phyloP scores from a whole-genome alignment of 345 rosid genomes.

The Odontarrhena argentea region DNA sequence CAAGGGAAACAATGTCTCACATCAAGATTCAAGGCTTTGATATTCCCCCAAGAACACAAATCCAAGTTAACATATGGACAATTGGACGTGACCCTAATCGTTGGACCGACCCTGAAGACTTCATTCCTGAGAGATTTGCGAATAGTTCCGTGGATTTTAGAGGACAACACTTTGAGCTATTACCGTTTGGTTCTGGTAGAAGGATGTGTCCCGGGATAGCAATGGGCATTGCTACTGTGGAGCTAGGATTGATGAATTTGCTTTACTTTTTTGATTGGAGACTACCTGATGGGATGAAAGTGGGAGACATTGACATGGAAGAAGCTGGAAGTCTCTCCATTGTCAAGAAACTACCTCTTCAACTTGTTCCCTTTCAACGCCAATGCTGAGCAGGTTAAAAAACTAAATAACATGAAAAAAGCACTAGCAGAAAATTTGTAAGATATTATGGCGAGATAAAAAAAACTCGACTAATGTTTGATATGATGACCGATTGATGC shows the following conservation, averaged over 20 bases:
- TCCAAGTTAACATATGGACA: slow-evolving; percentile 18
- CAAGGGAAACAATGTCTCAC: slow-evolving; percentile 27
- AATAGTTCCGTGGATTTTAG: background rate
- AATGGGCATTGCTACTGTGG: slow-evolving; percentile 32
- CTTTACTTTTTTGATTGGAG: slow-evolving; percentile 5
- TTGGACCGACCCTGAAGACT: slow-evolving; percentile 51
- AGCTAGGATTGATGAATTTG: slow-evolving; percentile 29
- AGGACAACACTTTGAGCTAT: slow-evolving; percentile 40
- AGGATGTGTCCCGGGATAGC: slow-evolving; percentile 53
- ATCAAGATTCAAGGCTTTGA: slow-evolving; percentile 28
- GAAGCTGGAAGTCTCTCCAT: background rate
- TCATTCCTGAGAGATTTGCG: background rate
- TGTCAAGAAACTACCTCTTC: slow-evolving; percentile 1
- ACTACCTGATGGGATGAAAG: background rate
- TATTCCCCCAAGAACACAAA: slow-evolving; percentile 15
- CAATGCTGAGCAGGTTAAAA: no score
- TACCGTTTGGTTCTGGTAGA: slow-evolving; percentile 61
- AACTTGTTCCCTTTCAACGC: background rate
- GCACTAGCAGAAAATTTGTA: no score
- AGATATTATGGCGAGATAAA: no score
- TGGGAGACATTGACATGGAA: slow-evolving; percentile 23
- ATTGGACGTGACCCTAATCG: slow-evolving; percentile 44
- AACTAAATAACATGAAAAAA: no score
- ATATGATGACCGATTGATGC: no score
- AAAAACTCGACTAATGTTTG: no score